Evolutionary conservation across 1,284 basidiomycete species (phyloP).

Genomic region (Cystobasidium pallidum): DNA sequence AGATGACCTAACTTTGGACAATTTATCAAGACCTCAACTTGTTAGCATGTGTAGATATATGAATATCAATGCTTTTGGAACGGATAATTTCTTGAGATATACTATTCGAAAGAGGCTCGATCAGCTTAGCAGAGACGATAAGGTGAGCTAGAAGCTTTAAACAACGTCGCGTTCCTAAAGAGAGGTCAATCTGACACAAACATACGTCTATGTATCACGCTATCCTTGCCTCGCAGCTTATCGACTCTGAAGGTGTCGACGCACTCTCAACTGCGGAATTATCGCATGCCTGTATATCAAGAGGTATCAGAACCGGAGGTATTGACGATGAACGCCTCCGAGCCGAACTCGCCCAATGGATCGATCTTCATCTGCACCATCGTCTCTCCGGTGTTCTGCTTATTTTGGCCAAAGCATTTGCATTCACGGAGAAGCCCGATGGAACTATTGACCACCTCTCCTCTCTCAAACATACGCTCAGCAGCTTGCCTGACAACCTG

Average conservation of each 20-base stretch:
- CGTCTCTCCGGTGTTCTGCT: conserved; percentile 91
- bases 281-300: conserved; percentile 88
- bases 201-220: neutral
- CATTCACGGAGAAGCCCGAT: conserved; percentile 83
- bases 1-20: conserved; percentile 96
- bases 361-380: conserved; percentile 81
- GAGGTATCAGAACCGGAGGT: conserved; percentile 86
- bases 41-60: conserved; percentile 97
- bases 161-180: neutral
- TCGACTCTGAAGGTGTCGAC: conserved; percentile 85
- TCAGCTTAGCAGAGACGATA: conserved; percentile 87
- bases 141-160: conserved; percentile 54
- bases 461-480: conserved; percentile 86
- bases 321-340: conserved; percentile 65
- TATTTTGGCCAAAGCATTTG: conserved; percentile 89
- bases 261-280: conserved; percentile 87
- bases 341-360: conserved; percentile 91
- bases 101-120: conserved; percentile 84
- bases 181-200: too few species aligned
- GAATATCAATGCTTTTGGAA: conserved; percentile 97
- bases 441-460: conserved; percentile 69
- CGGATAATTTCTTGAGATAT: conserved; percentile 96
- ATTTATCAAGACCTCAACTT: conserved; percentile 93
- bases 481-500: conserved; percentile 90
- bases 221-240: conserved; percentile 62